Evolutionary conservation across 306 rosid genomes (phyloP).

Genomic region (Ochetophila trinervis): DNA sequence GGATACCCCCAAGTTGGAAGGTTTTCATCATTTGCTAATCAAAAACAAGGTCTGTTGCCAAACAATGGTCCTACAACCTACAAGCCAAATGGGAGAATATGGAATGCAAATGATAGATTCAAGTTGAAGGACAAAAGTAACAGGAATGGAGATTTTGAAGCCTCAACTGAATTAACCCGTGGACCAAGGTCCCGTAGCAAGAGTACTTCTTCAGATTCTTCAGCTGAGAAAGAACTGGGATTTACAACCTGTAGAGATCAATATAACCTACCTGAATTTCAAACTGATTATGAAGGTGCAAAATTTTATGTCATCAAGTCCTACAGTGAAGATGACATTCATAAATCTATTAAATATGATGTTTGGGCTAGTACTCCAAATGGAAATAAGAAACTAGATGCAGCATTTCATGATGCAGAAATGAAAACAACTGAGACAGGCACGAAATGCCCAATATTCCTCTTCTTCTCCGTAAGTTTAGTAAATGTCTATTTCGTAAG

Average conservation of each 20-base stretch:
- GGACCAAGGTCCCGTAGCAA: constrained; percentile 62
- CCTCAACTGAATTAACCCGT: constrained; percentile 45
- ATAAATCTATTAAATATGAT: constrained; percentile 65
- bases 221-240: constrained; percentile 40
- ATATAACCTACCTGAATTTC: constrained; percentile 62
- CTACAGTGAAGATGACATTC: constrained; percentile 84
- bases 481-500: background rate
- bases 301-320: constrained; percentile 80
- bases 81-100: constrained; percentile 34
- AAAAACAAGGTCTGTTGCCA: constrained; percentile 31
- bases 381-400: constrained; percentile 72
- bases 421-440: constrained; percentile 46
- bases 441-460: constrained; percentile 57
- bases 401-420: constrained; percentile 57
- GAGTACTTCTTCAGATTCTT: constrained; percentile 32
- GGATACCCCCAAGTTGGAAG: constrained; percentile 39
- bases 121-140: constrained; percentile 34
- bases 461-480: constrained; percentile 81
- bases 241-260: constrained; percentile 37
- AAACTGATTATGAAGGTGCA: constrained; percentile 50
- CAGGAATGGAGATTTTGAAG: constrained; percentile 44
- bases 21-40: constrained; percentile 35
- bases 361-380: constrained; percentile 86
- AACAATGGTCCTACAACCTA: constrained; percentile 23
- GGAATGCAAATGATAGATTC: constrained; percentile 36